Base-by-base conservation (phyloP, 1,139 yeast genomes). In the Kodamaea anthophila region DNA sequence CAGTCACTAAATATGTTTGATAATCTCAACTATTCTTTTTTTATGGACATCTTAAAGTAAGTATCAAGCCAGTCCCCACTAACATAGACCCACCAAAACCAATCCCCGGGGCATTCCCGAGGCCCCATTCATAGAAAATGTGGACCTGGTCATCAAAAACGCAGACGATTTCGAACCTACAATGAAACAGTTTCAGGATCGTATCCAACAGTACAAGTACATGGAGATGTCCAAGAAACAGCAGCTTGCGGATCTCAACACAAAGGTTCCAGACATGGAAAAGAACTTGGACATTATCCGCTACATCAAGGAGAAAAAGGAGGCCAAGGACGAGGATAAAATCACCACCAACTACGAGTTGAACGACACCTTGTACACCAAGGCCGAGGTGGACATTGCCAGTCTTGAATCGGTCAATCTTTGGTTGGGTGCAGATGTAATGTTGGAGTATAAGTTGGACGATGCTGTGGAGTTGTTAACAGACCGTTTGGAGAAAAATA, bases 361-460 rank as follows among this genome's bases (percentile, higher is more conserved):
- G 47, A 88, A 91, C 55, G 97, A 91, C 47, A 91, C 98, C 0
- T 66, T 91, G 30, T 91, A 77, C 51, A 82, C 96, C 10, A 76
- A 77, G 38, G 98, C 98, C 2, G 68, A 68, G 21, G 68, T 91
- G 21, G 74, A 82, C 29, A 51, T 64, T 13, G 55, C 63, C 21
- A 56, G 51, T 20, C 49, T 64, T 36, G 47, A 65, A 22, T 58
- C 68, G 2, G 98, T 91, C 2, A 77, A 76, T 40, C 67, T 91
- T 32, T 91, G 98, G 98, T 68, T 91, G 13, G 99, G 99, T 8
- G 97, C 99, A 1, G 95, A 88, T 47, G 93, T 91, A 12, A 91
- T 91, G 98, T 66, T 93, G 47, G 98, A 91, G 52, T 91, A 91
- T 52, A 88, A 96, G 4, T 65, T 86, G 21, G 82, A 74, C 26